Evolutionary conservation across 352 stramenopile genomes (phyloP), one percentile per base, ranked within the genome.

Genomic region (Phytophthora agathidicida): DNA sequence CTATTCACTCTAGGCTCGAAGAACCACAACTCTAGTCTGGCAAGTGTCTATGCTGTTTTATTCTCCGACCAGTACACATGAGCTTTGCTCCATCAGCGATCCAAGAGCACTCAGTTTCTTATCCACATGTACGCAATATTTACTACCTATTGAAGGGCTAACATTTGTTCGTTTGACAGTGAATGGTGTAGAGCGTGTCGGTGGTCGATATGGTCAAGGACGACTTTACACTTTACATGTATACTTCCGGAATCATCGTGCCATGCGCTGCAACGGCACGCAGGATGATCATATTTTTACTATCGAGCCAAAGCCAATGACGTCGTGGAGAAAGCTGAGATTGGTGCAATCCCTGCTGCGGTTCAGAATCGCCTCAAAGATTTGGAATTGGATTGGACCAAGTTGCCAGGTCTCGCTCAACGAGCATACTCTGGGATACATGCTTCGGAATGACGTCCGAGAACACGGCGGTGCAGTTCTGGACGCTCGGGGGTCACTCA

Each of bases 391-490:
- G 39, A 41, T 28, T 73, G 51, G 42, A 35, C 2, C 5, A 42
- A 64, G 5, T 30, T 73, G 14, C 49, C 60, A 8, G 63, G 57
- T 10, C 23, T 71, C 14, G 43, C 63, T 7, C 64, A 77, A 23
- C 47, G 58, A 16, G 68, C 63, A 3, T 77, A 19, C 43, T 77
- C 0, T 77, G 68, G 68, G 63, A 76, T 46, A 59, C 53, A 13
- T 62, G 62, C 19, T 69, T 65, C 42, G 60, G 37, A 14, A 24
- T 51, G 19, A 56, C 52, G 13, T 27, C 38, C 1, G 10, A 36
- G 7, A 51, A 53, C 43, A 36, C 41, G 2, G 38, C 33, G 7
- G 31, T 65, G 19, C 46, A 54, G 41, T 39, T 71, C 3, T 66
- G 45, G 61, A 53, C 57, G 14, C 35, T 70, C 2, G 46, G 38